phyloP scores from a whole-genome alignment of 176 grass and related monocot genomes.

The Oryza australiensis region DNA sequence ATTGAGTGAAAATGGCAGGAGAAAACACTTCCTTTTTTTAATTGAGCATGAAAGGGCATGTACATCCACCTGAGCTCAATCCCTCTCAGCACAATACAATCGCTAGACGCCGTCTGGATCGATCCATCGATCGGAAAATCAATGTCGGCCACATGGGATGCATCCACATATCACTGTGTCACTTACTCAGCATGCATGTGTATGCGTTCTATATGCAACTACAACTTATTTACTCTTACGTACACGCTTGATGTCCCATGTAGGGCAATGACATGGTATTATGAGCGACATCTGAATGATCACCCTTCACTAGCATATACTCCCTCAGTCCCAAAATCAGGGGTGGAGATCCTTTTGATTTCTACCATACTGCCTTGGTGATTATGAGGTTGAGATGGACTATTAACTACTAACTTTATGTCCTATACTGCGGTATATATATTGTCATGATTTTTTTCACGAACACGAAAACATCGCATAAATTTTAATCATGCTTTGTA shows the following conservation, averaged over 20 bases:
- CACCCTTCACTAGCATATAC: too few species aligned
- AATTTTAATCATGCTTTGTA: too few species aligned
- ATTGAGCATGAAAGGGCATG: background rate
- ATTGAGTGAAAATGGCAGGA: background rate
- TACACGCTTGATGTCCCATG: background rate
- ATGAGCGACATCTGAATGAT: background rate
- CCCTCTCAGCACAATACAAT: background rate
- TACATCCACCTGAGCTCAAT: background rate
- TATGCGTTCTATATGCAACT: background rate
- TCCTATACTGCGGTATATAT: too few species aligned
- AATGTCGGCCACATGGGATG: background rate
- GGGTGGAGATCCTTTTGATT: too few species aligned
- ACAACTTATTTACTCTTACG: background rate
- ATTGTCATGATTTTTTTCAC: too few species aligned
- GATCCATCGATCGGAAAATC: background rate
- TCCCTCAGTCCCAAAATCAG: too few species aligned
- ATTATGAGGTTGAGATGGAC: too few species aligned
- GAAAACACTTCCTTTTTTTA: background rate
- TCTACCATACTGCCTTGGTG: too few species aligned
- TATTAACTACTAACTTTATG: too few species aligned
- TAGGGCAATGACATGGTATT: background rate
- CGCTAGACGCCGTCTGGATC: background rate
- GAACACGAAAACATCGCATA: too few species aligned
- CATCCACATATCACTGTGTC: background rate
- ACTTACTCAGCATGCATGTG: background rate